Base-by-base conservation (phyloP, 2,329 filamentous ascomycete species). In the Epicoccum nigrum region DNA sequence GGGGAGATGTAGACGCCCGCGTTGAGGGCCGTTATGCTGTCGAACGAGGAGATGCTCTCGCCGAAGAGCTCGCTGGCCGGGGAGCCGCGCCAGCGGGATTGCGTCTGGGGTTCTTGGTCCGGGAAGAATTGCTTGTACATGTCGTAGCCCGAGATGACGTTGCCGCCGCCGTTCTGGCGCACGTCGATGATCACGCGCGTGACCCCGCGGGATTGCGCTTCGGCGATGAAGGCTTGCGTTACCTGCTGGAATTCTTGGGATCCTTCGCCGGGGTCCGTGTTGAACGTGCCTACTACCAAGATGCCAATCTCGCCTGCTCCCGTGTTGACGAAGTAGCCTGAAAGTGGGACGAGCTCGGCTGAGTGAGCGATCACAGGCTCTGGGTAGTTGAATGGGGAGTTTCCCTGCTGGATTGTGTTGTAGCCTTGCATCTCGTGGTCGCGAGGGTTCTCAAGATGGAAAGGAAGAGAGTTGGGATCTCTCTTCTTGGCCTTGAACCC, bases 101-200 rank as follows among this genome's bases (percentile, higher is more conserved):
- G 76, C 16, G 72, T 75, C 57, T 77, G 80, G 3, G 77, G 75
- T 1, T 70, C 63, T 7, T 73, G 59, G 0, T 55, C 56, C 0
- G 82, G 82, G 69, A 84, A 84, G 57, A 85, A 77, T 60, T 83
- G 78, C 12, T 75, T 74, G 57, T 85, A 86, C 4, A 67, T 63
- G 49, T 78, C 75, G 58, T 74, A 75, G 30, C 71, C 75, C 0
- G 69, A 63, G 4, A 72, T 47, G 7, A 75, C 63, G 16, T 65
- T 69, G 12, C 86, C 86, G 17, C 86, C 86, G 0, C 75, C 75
- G 59, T 89, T 90, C 8, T 74, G 76, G 4, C 81, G 79, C 5
- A 89, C 61, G 59, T 89, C 87, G 55, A 89, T 81, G 38, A 89
- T 76, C 6, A 88, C 74, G 61, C 82, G 85, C 19, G 74, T 79